Evolutionary conservation across 1,284 basidiomycete genomes (phyloP).

Genomic region (Athelia sp.): DNA sequence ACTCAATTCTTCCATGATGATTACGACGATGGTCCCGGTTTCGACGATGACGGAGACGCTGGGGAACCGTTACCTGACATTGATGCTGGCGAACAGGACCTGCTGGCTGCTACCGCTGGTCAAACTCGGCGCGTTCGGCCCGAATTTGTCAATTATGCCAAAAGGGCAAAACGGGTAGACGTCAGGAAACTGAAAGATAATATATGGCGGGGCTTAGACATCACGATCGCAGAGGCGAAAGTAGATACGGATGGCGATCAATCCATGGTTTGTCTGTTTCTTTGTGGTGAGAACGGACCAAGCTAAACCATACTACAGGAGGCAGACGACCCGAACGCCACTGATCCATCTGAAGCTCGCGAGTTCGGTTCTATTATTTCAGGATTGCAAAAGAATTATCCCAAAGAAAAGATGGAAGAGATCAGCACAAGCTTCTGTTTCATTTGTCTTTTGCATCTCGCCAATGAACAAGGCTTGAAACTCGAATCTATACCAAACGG

Average conservation of each 20-base stretch:
- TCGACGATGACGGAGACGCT: constrained; percentile 65
- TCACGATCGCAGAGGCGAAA: constrained; percentile 46
- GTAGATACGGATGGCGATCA: constrained; percentile 31
- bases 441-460: constrained; percentile 93
- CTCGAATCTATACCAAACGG: constrained; percentile 44
- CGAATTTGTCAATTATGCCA: constrained; percentile 92
- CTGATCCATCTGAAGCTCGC: constrained; percentile 63
- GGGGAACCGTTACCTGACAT: constrained; percentile 35
- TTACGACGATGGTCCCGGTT: constrained; percentile 74
- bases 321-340: constrained; percentile 44
- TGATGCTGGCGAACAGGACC: constrained; percentile 78
- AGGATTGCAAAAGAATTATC: constrained; percentile 78
- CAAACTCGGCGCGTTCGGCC: constrained; percentile 79
- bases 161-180: constrained; percentile 95
- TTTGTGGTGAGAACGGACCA: background rate
- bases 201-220: constrained; percentile 91
- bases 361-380: constrained; percentile 84
- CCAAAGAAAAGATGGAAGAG: constrained; percentile 92
- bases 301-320: constrained; percentile 36
- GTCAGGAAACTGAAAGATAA: constrained; percentile 97
- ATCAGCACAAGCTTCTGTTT: constrained; percentile 99
- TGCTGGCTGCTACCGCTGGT: constrained; percentile 78
- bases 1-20: constrained; percentile 98
- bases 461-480: constrained; percentile 91
- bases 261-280: constrained; percentile 46